A percentile compares a stretch with the other conserved stretches of the same genome.
phyloP scores from a whole-genome alignment of 1,284 basidiomycete genomes.

The Puccinia polysora region DNA sequence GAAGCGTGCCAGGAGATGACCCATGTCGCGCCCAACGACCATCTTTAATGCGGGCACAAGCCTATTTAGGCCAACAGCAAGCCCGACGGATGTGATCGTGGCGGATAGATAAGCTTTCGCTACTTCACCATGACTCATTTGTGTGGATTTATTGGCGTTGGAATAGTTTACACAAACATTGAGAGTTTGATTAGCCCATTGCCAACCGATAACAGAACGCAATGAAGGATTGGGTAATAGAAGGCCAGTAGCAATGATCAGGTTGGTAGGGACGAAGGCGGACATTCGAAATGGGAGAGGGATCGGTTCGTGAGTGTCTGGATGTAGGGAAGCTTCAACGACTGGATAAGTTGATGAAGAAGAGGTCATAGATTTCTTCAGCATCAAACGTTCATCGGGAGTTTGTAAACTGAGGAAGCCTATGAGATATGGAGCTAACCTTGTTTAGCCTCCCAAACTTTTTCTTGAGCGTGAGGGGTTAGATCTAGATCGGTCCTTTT shows the following conservation, averaged over 20 bases:
- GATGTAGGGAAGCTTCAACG: slow-evolving; percentile 54
- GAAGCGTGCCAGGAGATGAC: slow-evolving; percentile 53
- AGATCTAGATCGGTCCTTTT: slow-evolving; percentile 51
- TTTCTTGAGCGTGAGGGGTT: slow-evolving; percentile 51
- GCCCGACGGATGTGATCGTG: slow-evolving; percentile 56
- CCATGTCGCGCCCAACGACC: slow-evolving; percentile 49
- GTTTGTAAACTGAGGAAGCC: not conserved
- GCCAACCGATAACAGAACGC: slow-evolving; percentile 57
- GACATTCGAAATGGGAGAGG: slow-evolving; percentile 58
- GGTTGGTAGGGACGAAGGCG: slow-evolving; percentile 59
- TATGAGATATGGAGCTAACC: slow-evolving; percentile 53
- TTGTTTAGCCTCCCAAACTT: slow-evolving; percentile 55
- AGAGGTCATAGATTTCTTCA: slow-evolving; percentile 2
- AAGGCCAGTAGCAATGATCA: slow-evolving; percentile 57
- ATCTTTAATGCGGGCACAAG: slow-evolving; percentile 55
- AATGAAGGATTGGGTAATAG: slow-evolving; percentile 55
- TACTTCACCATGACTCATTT: slow-evolving; percentile 48
- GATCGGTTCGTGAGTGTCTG: slow-evolving; percentile 56
- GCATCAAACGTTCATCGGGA: not conserved
- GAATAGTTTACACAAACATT: slow-evolving; percentile 53
- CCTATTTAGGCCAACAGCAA: slow-evolving; percentile 57
- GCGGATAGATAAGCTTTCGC: slow-evolving; percentile 57
- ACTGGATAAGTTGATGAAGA: slow-evolving; percentile 44
- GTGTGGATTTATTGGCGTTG: slow-evolving; percentile 48
- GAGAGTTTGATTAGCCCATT: slow-evolving; percentile 59